Conservation (phyloP, 805 yeast genomes). For the Candida easanensis region DNA sequence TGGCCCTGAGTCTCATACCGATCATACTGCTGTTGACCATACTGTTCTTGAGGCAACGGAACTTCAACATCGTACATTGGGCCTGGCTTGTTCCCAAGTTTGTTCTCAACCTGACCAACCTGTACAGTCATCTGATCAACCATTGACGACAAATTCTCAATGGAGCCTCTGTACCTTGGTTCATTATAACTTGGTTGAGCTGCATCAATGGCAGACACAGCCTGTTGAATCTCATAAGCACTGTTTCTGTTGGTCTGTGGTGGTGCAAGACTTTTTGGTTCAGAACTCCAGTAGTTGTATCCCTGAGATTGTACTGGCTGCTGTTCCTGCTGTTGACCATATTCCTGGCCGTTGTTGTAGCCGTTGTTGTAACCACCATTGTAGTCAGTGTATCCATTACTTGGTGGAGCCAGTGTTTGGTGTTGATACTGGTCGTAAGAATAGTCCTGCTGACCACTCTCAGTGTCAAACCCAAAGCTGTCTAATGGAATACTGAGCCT, state of each 20-base stretch:
- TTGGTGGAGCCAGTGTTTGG: not conserved
- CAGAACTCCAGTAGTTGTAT: slow-evolving; percentile 20
- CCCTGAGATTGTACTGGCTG: slow-evolving; percentile 1
- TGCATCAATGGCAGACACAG: not conserved
- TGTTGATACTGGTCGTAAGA: slow-evolving; percentile 3
- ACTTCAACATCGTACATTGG: slow-evolving; percentile 18
- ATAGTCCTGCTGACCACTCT: not conserved
- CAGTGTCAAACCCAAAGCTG: slow-evolving; percentile 18
- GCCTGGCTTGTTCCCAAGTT: slow-evolving; percentile 14
- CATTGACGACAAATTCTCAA: slow-evolving; percentile 34
- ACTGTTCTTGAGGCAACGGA: slow-evolving; percentile 6
- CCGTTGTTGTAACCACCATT: not conserved
- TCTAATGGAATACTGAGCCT: slow-evolving; percentile 27
- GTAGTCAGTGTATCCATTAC: not conserved
- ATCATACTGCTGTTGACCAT: not conserved
- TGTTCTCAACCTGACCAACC: slow-evolving; percentile 24
- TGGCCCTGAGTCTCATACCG: no score
- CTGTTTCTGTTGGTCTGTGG: slow-evolving; percentile 5
- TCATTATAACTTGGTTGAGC: slow-evolving; percentile 2
- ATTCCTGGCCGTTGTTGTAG: slow-evolving; percentile 12
- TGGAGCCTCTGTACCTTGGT: slow-evolving; percentile 12
- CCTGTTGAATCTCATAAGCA: slow-evolving; percentile 9
- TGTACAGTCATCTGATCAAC: slow-evolving; percentile 33
- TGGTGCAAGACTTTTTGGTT: slow-evolving; percentile 9
- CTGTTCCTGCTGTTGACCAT: slow-evolving; percentile 16